Evolutionary conservation across 306 rosid species (phyloP).

Genomic region (Citrullus amarus): DNA sequence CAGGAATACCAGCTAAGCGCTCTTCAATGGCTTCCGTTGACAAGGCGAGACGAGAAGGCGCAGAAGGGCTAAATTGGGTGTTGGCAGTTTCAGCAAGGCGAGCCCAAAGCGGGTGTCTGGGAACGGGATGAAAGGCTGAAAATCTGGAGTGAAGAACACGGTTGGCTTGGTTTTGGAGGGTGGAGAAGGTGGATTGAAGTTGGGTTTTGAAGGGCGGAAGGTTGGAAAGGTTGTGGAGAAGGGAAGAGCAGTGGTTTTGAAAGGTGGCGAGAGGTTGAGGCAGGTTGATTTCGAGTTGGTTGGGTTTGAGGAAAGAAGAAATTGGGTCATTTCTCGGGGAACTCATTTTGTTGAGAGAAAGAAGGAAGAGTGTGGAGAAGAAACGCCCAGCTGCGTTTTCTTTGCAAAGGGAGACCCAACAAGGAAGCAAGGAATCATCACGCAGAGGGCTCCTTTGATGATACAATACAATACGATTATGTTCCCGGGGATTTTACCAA

Average conservation of each 20-base stretch:
- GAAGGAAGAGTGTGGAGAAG: neutral
- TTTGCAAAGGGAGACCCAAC: neutral
- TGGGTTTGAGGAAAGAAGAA: slow-evolving; percentile 8
- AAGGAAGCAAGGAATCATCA: neutral
- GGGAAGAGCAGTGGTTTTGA: slow-evolving; percentile 32
- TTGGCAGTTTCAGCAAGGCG: slow-evolving; percentile 23
- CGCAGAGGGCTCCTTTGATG: neutral
- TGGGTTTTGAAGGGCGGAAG: slow-evolving; percentile 26
- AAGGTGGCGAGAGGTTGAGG: slow-evolving; percentile 26
- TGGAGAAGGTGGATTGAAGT: slow-evolving; percentile 22
- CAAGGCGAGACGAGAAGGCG: slow-evolving; percentile 19
- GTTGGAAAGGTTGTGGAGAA: slow-evolving; percentile 24
- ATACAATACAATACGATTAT: too few relatives aligned
- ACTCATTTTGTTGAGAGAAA: slow-evolving; percentile 19
- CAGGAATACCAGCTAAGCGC: slow-evolving; percentile 79
- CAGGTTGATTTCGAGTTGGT: slow-evolving; percentile 21
- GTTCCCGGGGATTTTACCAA: too few relatives aligned
- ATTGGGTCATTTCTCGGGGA: slow-evolving; percentile 8
- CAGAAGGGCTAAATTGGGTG: neutral
- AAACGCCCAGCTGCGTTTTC: neutral
- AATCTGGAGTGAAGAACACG: slow-evolving; percentile 16
- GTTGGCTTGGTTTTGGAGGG: slow-evolving; percentile 27
- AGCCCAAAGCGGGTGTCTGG: slow-evolving; percentile 40
- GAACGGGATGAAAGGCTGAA: slow-evolving; percentile 8
- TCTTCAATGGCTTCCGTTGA: slow-evolving; percentile 60